phyloP scores from a whole-genome alignment of 2,329 filamentous ascomycete species.

The Hymenoscyphus fructigenus region DNA sequence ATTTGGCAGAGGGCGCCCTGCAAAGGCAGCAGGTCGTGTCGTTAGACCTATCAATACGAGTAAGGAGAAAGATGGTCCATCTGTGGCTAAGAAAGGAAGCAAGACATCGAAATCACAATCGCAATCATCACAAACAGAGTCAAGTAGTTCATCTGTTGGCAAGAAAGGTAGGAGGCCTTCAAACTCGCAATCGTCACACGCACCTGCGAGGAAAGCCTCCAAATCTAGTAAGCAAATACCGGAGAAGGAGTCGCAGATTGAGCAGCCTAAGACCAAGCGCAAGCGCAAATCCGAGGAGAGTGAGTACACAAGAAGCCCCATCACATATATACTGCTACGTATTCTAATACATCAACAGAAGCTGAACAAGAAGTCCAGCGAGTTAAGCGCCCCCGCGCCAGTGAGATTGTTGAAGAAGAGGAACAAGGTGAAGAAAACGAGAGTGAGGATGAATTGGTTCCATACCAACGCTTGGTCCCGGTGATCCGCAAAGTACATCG shows the following conservation, averaged over 20 bases:
- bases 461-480: conserved; percentile 52
- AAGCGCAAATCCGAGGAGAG: conserved; percentile 20
- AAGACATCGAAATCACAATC: conserved; percentile 3
- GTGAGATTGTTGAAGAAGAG: conserved; percentile 13
- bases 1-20: conserved; percentile 16
- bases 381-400: conserved; percentile 9
- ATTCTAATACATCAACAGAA: neutral
- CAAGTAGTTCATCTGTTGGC: neutral
- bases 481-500: conserved; percentile 56
- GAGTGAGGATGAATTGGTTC: conserved; percentile 13
- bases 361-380: conserved; percentile 7
- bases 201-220: neutral
- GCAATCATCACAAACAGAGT: conserved; percentile 5
- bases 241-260: conserved; percentile 10
- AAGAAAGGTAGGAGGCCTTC: neutral
- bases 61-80: neutral
- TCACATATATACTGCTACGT: neutral
- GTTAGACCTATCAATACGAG: neutral
- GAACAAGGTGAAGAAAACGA: conserved; percentile 11
- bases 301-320: conserved; percentile 1
- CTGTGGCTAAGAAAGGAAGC: conserved; percentile 14
- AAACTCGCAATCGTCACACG: neutral
- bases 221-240: neutral
- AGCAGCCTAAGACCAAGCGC: conserved; percentile 4
- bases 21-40: neutral